phyloP scores from a whole-genome alignment of 75 land plant genomes.

The Cupressus sempervirens region DNA sequence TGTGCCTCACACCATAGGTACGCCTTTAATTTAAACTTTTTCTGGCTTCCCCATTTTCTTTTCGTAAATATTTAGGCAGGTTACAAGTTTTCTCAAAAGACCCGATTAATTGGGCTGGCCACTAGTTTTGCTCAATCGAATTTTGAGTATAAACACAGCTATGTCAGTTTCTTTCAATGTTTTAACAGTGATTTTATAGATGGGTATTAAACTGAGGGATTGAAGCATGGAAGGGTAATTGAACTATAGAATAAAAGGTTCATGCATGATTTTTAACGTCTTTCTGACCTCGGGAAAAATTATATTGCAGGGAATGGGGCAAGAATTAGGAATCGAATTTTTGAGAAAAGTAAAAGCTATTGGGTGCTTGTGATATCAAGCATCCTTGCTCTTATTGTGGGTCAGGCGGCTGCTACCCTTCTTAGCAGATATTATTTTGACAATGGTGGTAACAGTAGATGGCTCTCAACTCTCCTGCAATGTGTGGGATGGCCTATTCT shows the following conservation, averaged over 20 bases:
- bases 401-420: constrained; percentile 43
- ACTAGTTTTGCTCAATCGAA: no score
- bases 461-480: constrained; percentile 51
- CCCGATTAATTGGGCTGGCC: no score
- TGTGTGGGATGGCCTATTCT: constrained; percentile 46
- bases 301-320: background rate
- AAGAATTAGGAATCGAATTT: background rate
- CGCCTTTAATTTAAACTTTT: no score
- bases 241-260: background rate
- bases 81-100: no score
- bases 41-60: no score
- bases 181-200: no score
- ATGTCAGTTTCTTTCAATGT: no score
- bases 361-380: constrained; percentile 41
- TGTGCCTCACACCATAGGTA: no score
- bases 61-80: no score
- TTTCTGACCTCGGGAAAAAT: background rate
- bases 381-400: constrained; percentile 33
- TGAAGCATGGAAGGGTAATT: no score
- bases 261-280: background rate
- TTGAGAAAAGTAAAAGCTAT: background rate
- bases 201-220: no score
- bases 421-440: constrained; percentile 50
- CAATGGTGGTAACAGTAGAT: constrained; percentile 55
- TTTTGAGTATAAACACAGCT: no score